These are phyloP conservation scores for Coemansia sp. DNA, from an alignment of 192 early-diverging fungal genomes.

Conservation along the genomic window DNA sequence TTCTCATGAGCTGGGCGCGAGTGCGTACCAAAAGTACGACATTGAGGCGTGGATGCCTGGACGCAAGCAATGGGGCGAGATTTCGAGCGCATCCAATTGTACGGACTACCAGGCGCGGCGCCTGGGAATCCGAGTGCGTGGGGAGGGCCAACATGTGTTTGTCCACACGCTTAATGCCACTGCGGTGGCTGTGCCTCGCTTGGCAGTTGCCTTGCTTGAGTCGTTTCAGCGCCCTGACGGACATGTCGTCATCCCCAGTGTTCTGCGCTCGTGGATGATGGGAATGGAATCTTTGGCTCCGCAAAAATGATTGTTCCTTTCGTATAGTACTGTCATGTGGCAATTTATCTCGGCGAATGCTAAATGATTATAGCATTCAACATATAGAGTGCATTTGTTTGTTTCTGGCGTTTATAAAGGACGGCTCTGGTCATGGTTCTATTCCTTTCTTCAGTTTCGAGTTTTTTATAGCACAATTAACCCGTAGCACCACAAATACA, in stretches of 20 bases:
- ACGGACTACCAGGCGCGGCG: constrained; percentile 91
- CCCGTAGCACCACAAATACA: too few species aligned
- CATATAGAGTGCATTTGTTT: too few species aligned
- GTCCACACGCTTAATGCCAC: constrained; percentile 92
- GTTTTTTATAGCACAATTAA: too few species aligned
- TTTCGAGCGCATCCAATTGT: constrained; percentile 88
- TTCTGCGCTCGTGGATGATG: constrained; percentile 70
- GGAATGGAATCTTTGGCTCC: constrained; percentile 34
- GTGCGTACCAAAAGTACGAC: constrained; percentile 86
- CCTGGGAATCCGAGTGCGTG: constrained; percentile 63
- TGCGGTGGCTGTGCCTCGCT: constrained; percentile 83
- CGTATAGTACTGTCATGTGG: too few species aligned
- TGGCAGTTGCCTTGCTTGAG: constrained; percentile 85
- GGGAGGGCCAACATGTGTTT: constrained; percentile 48
- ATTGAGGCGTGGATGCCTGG: constrained; percentile 99
- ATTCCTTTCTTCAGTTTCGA: too few species aligned
- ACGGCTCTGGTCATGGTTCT: too few species aligned
- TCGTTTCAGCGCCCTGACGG: constrained; percentile 70
- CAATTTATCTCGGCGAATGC: too few species aligned
- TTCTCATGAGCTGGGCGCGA: constrained; percentile 86
- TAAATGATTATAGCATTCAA: too few species aligned
- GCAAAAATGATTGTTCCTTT: too few species aligned
- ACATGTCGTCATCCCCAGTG: constrained; percentile 65
- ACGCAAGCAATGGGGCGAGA: constrained; percentile 61
- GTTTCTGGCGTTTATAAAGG: too few species aligned